Evolutionary conservation across 768 basidiomycete species (phyloP).

Genomic region (Tulasnella sp.): DNA sequence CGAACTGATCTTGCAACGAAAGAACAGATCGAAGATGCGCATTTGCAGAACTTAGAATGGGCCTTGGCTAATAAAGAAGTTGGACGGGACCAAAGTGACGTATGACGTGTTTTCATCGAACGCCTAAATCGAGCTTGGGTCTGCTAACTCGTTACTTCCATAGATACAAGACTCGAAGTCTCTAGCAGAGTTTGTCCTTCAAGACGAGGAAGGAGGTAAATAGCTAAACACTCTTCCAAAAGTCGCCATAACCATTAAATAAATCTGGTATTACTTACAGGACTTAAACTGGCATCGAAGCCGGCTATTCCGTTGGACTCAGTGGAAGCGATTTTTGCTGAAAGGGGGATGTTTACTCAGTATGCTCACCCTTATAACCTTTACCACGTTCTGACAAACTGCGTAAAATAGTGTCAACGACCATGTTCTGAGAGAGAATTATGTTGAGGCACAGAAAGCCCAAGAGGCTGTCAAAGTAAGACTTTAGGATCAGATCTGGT

Average conservation of each 20-base stretch:
- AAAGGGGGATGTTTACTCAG: slow-evolving; percentile 62
- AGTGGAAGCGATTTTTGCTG: slow-evolving; percentile 42
- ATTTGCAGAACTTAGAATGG: slow-evolving; percentile 66
- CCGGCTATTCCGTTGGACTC: slow-evolving; percentile 30
- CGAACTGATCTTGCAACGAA: slow-evolving; percentile 58
- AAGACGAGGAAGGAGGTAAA: slow-evolving; percentile 45
- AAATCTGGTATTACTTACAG: not conserved
- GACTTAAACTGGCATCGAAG: slow-evolving; percentile 31
- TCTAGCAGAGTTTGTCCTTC: slow-evolving; percentile 56
- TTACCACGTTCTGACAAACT: not conserved
- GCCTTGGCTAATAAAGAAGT: slow-evolving; percentile 54
- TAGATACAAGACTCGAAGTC: slow-evolving; percentile 20
- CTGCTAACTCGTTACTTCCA: not conserved
- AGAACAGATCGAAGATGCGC: slow-evolving; percentile 73
- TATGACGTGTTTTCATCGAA: slow-evolving; percentile 18
- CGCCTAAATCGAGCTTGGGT: not conserved
- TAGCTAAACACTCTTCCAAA: not conserved
- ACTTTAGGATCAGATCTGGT: slow-evolving; percentile 15
- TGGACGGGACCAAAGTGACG: slow-evolving; percentile 27
- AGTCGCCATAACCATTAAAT: not conserved
- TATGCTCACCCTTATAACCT: slow-evolving; percentile 20
- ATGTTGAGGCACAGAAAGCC: slow-evolving; percentile 45
- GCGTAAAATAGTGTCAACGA: slow-evolving; percentile 37
- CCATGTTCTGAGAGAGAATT: slow-evolving; percentile 50
- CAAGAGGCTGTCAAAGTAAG: slow-evolving; percentile 18